A percentile compares a stretch with the other conserved stretches of the same genome.
Conservation (phyloP, 31 red algal genomes). For the Porphyra umbilicalis region DNA sequence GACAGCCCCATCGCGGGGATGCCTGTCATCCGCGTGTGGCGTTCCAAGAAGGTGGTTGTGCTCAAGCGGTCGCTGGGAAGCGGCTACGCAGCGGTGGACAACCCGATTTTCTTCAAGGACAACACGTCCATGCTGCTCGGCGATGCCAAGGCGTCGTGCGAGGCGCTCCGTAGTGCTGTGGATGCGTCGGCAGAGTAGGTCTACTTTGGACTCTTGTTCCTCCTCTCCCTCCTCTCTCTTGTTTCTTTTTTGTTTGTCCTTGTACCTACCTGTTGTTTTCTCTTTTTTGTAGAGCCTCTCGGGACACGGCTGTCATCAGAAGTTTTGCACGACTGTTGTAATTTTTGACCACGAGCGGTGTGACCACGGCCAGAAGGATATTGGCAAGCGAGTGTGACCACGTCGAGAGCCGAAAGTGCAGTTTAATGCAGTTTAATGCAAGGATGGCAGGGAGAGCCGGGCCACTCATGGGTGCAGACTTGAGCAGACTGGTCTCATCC, state of each 20-base stretch:
- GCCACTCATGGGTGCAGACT: too few relatives aligned
- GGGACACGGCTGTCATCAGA: too few relatives aligned
- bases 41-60: conserved; percentile 60
- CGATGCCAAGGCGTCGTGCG: conserved; percentile 56
- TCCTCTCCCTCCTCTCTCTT: not conserved
- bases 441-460: too few relatives aligned
- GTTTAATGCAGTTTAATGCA: too few relatives aligned
- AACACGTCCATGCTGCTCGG: conserved; percentile 48
- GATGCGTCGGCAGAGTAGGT: conserved; percentile 12
- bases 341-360: too few relatives aligned
- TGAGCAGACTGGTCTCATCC: too few relatives aligned
- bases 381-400: too few relatives aligned
- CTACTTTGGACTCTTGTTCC: not conserved
- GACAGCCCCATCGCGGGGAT: conserved; percentile 59
- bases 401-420: too few relatives aligned
- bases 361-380: too few relatives aligned
- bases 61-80: conserved; percentile 56
- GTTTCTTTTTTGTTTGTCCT: too few relatives aligned
- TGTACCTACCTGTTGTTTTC: not conserved
- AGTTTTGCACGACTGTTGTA: too few relatives aligned
- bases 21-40: conserved; percentile 70
- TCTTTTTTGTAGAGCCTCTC: not conserved
- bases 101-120: conserved; percentile 60
- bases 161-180: conserved; percentile 30
- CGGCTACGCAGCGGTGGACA: conserved; percentile 64